phyloP scores from a whole-genome alignment of 805 yeast species.

The Ogataea ganodermae region DNA sequence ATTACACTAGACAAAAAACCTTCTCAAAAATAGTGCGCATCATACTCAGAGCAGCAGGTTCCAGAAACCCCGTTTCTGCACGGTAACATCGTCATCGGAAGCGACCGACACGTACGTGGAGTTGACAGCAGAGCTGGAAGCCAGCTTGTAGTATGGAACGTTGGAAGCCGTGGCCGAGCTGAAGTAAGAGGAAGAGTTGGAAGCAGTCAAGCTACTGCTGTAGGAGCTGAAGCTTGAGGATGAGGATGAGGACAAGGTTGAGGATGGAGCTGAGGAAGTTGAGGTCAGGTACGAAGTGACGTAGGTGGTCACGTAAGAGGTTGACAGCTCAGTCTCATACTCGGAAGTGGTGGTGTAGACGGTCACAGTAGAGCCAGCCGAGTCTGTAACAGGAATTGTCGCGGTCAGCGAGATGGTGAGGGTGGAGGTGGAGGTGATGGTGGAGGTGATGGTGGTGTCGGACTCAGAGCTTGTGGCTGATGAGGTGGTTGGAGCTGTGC shows the following conservation, averaged over 20 bases:
- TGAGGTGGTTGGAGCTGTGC: constrained; percentile 10
- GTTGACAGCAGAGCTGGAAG: constrained; percentile 13
- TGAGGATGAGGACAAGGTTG: constrained; percentile 9
- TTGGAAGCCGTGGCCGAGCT: constrained; percentile 10
- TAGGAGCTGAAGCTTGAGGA: constrained; percentile 8
- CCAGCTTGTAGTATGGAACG: constrained; percentile 16
- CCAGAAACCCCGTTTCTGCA: constrained; percentile 25
- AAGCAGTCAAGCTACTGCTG: constrained; percentile 10
- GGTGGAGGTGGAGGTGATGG: constrained; percentile 25
- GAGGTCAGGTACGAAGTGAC: constrained; percentile 17
- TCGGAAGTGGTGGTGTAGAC: constrained; percentile 34
- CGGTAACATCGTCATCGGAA: constrained; percentile 14
- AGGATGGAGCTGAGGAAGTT: constrained; percentile 9
- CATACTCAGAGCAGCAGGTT: constrained; percentile 17
- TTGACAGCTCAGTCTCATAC: constrained; percentile 27
- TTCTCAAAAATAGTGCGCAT: constrained; percentile 2
- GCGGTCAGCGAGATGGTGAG: constrained; percentile 35
- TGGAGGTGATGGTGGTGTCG: constrained; percentile 21
- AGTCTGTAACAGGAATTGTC: constrained; percentile 34
- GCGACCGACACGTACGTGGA: constrained; percentile 16
- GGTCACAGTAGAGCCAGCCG: constrained; percentile 31
- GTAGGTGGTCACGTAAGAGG: constrained; percentile 20
- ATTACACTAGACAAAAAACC: constrained; percentile 1
- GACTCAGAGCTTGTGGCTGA: constrained; percentile 8
- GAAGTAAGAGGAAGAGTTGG: constrained; percentile 10